A percentile compares a stretch with the other conserved stretches of the same genome.
Conservation (phyloP, 352 stramenopile species). For the Phytophthora kernoviae region DNA sequence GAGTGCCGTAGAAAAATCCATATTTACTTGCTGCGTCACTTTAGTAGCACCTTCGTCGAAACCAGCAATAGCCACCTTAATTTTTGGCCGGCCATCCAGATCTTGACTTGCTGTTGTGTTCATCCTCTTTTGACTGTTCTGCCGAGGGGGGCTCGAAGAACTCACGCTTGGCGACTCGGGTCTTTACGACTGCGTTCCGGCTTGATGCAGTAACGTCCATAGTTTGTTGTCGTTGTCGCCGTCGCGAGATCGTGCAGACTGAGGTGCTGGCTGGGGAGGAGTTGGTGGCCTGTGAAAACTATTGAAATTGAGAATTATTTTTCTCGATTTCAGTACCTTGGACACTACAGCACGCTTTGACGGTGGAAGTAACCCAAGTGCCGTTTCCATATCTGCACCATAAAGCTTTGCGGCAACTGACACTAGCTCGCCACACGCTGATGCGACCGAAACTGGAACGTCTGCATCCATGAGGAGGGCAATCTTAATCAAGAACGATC, state of each 20-base stretch:
- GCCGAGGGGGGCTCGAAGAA: constrained; percentile 39
- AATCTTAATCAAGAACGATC: constrained; percentile 70
- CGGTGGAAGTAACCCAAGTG: constrained; percentile 59
- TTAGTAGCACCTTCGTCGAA: constrained; percentile 3
- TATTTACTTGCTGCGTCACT: neutral
- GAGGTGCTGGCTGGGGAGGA: constrained; percentile 10
- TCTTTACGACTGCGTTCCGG: constrained; percentile 52
- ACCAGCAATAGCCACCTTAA: neutral
- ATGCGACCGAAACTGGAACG: constrained; percentile 57
- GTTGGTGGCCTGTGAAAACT: constrained; percentile 16
- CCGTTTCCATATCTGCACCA: constrained; percentile 52
- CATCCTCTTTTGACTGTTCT: constrained; percentile 50
- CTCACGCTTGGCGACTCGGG: constrained; percentile 50
- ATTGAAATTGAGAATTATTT: constrained; percentile 51
- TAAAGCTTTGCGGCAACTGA: constrained; percentile 54
- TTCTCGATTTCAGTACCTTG: constrained; percentile 61
- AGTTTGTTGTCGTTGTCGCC: constrained; percentile 30
- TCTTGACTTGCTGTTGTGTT: constrained; percentile 31
- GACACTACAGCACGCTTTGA: constrained; percentile 56
- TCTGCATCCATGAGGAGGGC: constrained; percentile 71
- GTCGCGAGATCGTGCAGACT: constrained; percentile 16
- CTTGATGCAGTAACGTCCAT: constrained; percentile 6
- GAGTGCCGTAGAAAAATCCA: constrained; percentile 7
- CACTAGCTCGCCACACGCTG: constrained; percentile 64
- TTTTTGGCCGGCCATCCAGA: neutral